Evolutionary conservation across 2,329 filamentous ascomycete species (phyloP), one percentile per base, ranked within the genome.

Genomic region (Westerdykella aurantiaca): DNA sequence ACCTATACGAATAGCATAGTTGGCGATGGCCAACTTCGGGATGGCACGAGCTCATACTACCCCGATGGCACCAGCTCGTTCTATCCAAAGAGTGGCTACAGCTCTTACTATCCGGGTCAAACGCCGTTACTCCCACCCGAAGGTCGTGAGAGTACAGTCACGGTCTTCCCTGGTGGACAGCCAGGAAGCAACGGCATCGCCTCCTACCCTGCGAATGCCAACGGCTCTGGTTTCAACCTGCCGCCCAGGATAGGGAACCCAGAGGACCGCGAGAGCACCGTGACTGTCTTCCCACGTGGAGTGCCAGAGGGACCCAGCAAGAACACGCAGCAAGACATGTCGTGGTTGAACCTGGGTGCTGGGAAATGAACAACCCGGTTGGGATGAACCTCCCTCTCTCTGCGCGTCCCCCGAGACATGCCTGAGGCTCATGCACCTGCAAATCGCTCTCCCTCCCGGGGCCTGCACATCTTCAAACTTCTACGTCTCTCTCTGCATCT

Each of bases 331-430:
- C 77, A 38, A 71, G 86, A 89, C 63, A 86, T 89, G 83, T 87
- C 83, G 67, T 90, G 86, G 86, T 69, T 90, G 50, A 88, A 89
- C 58, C 73, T 89, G 14, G 82, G 81, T 38, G 77, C 58, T 37
- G 58, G 55, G 34, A 58, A 56, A 47, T 58, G 45, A 54, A 31
- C 39, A n/a, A 39, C 37, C 31, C 23, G 22, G 29, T 31, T 11
- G 12, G 34, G 41, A 49, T 41, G 46, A 49, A 18, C 31, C 16
- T 47, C 34, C 34, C 4, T 47, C 37, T 43, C 39, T 29, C 25
- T 29, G 25, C 10, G 25, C 25, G 25, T 9, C 25, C 25, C 25
- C 2, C 25, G 25, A 9, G 25, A 12, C 25, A 29, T 29, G 25
- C 10, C 25, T 29, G 25, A 12, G 9, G 4, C 25, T 29, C 25